Base-by-base conservation (phyloP, 2,329 filamentous ascomycete genomes). In the Leptographium galeiforme region DNA sequence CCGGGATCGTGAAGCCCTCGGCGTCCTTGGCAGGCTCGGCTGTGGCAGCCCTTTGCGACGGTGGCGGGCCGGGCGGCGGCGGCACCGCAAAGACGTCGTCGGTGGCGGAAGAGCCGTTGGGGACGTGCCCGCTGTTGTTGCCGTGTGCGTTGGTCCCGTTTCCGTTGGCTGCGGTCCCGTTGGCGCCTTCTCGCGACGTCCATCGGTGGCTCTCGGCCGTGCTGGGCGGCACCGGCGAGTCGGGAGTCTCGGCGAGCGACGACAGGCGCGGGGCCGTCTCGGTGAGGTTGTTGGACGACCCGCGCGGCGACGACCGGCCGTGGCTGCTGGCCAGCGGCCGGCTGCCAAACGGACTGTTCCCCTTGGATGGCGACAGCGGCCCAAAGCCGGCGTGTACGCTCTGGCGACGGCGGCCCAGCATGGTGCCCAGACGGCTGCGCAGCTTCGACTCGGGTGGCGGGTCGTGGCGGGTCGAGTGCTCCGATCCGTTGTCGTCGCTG, bases 1-100 rank as follows among this genome's bases (percentile, higher is more conserved):
- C 74, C 0, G 84, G 86, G n/a, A 91, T 77, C 5, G 77, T 84
- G 63, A 83, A 93, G 8, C 87, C 88, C 58, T 94, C 87, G 0
- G 79, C 71, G 63, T 93, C 88, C 63, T 81, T 87, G 19, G 70
- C 67, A 53, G 74, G 64, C 53, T 70, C 64, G 14, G 30, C n/a
- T 5, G 41, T n/a, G 1, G n/a, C 36, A 10, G 66, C 53, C 16
- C 67, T 64, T 51, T 74, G 72, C 3, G 70, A 68, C 2, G 74
- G 72, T 2, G 78, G 74, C 25, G 76, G 72, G 0, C 74, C 75
- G 2, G 73, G 69, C 16, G 77, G 76, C 34, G 77, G 72, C 10
- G 72, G 68, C 34, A 76, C 73, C 51, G 76, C 75, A 49, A 74
- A 71, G 30, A 77, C 63, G 52, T 79, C 77, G 44, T 69, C 60